Evolutionary conservation across 1,284 basidiomycete species (phyloP), one percentile per base, ranked within the genome.

Genomic region (Leccinum idahoense): DNA sequence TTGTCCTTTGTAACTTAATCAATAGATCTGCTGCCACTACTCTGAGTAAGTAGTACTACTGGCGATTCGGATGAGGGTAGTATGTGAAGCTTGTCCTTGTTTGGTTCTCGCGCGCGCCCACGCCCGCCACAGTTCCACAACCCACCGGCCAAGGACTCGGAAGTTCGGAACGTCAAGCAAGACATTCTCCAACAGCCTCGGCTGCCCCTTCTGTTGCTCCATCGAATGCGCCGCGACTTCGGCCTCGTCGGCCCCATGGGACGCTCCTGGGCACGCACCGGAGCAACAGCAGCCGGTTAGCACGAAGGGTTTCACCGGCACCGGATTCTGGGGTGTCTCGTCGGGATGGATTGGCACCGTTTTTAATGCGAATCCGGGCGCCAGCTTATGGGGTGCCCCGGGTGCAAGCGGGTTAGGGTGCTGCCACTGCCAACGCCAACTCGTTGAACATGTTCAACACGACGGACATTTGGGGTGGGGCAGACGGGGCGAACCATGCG

Each of bases 111-210:
- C 32, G 32, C 67, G 79, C 86, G 0, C 80, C 85, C 0, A 64
- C 79, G 41, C 66, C 79, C 15, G 69, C 79, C 3, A 71, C 46
- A 1, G 63, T 75, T 7, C 64, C 79, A 6, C 69, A 76, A 26
- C 75, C 75, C 35, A 23, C 79, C 82, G 0, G 82, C 81, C 71
- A 89, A 90, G 69, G 88, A 92, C 70, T 23, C 23, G 26, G 35
- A 35, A 35, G 32, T 35, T 35, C 32, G 32, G 32, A 35, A 35
- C 35, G 82, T 88, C 62, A 95, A 94, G 71, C 85, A 92, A 64
- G 90, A 96, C 68, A 96, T 96, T 69, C 80, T 96, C 56, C 89
- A n/a, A 69, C 7, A 69, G 82, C 3, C 61, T 80, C 6, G 53
- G 18, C 56, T 7, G 20, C 23, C 4, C 3, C 51, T 26, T 54